Conservation (phyloP, 2,329 filamentous ascomycete species). For the Hortaea sp. region DNA sequence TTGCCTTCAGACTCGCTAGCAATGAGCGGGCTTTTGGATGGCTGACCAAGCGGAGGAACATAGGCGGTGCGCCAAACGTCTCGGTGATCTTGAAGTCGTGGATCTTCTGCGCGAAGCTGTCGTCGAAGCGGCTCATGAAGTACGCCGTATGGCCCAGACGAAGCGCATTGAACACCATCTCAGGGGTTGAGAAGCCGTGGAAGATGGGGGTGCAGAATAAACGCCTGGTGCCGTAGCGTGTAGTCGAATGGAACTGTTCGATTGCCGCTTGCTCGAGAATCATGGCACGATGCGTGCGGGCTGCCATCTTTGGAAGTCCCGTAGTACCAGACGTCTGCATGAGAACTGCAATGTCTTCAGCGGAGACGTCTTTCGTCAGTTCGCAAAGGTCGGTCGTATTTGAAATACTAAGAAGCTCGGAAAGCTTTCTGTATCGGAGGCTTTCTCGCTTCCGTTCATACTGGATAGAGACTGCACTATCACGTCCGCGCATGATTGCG, state of each 20-base stretch:
- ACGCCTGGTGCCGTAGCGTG: slow-evolving; percentile 29
- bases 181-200: slow-evolving; percentile 40
- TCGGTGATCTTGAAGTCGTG: slow-evolving; percentile 38
- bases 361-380: neutral
- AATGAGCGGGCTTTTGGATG: slow-evolving; percentile 26
- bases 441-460: neutral
- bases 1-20: slow-evolving; percentile 33
- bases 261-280: slow-evolving; percentile 25
- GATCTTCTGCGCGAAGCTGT: slow-evolving; percentile 31
- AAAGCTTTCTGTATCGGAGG: neutral
- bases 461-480: neutral
- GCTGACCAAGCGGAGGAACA: slow-evolving; percentile 24
- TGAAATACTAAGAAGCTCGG: neutral
- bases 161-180: slow-evolving; percentile 37
- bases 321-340: slow-evolving; percentile 29
- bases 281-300: slow-evolving; percentile 27
- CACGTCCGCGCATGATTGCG: neutral
- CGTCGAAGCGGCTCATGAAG: slow-evolving; percentile 37
- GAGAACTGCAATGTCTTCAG: slow-evolving; percentile 13
- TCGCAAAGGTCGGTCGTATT: neutral
- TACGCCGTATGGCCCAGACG: slow-evolving; percentile 38
- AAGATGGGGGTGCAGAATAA: slow-evolving; percentile 45
- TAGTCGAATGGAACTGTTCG: slow-evolving; percentile 14
- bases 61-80: slow-evolving; percentile 38
- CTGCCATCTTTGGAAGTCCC: slow-evolving; percentile 32